phyloP scores from a whole-genome alignment of 306 rosid species.

The Lathyrus oleraceus region DNA sequence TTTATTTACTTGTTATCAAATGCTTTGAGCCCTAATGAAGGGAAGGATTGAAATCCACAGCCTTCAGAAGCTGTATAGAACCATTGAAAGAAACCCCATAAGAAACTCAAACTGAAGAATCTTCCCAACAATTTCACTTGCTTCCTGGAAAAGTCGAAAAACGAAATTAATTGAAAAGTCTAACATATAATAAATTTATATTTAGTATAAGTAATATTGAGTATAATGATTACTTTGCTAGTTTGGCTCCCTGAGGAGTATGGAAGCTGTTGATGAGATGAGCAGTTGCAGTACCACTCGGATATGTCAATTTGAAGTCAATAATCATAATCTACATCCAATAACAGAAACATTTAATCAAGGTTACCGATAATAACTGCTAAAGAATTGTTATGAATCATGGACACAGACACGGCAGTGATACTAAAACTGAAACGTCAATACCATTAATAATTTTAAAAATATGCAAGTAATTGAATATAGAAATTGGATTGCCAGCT shows the following conservation, averaged over 20 bases:
- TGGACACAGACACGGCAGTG: not conserved
- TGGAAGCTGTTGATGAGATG: constrained; percentile 65
- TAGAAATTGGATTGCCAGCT: not conserved
- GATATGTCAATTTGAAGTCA: constrained; percentile 59
- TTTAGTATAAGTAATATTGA: constrained; percentile 1
- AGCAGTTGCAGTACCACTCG: constrained; percentile 69
- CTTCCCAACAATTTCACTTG: constrained; percentile 56
- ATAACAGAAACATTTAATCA: constrained; percentile 19
- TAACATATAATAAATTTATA: constrained; percentile 19
- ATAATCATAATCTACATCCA: constrained; percentile 51
- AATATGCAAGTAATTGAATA: not conserved
- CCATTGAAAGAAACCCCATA: constrained; percentile 64
- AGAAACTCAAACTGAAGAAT: constrained; percentile 52
- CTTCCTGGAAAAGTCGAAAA: constrained; percentile 44
- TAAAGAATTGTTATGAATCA: not conserved
- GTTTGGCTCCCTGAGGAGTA: constrained; percentile 63
- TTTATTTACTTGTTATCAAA: constrained; percentile 32
- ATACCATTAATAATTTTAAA: not conserved
- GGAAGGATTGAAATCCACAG: constrained; percentile 54
- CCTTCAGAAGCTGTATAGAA: constrained; percentile 50
- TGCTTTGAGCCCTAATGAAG: constrained; percentile 57
- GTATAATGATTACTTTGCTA: constrained; percentile 47
- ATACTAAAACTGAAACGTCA: not conserved
- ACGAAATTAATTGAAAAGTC: constrained; percentile 13
- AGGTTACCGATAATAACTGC: constrained; percentile 1